Evolutionary conservation across 2,329 filamentous ascomycete genomes (phyloP).

Genomic region (Venturia aucupariae): DNA sequence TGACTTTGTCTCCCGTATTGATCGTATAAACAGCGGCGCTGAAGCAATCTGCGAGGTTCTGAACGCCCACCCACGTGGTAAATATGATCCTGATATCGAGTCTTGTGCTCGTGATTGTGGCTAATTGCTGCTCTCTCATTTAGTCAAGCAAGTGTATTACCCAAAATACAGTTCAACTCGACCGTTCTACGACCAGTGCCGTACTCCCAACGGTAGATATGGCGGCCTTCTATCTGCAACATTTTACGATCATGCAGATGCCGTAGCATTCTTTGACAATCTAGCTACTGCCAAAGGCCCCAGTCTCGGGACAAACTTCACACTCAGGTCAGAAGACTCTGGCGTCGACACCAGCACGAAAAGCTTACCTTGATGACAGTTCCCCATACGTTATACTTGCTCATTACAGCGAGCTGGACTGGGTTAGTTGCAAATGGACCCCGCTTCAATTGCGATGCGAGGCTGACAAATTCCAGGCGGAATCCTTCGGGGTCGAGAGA

Average conservation of each 20-base stretch:
- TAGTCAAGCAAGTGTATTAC: constrained; percentile 75
- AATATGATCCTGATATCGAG: constrained; percentile 13
- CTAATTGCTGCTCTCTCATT: not conserved
- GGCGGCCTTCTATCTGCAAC: constrained; percentile 81
- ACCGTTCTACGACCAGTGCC: constrained; percentile 68
- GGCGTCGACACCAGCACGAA: not conserved
- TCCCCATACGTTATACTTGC: constrained; percentile 88
- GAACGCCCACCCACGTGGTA: constrained; percentile 44
- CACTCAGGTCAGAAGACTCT: constrained; percentile 46
- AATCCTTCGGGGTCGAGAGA: constrained; percentile 68
- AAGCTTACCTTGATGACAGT: constrained; percentile 27
- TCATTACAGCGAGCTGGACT: constrained; percentile 86
- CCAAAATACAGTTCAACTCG: constrained; percentile 67
- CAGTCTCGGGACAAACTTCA: constrained; percentile 94
- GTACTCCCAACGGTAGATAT: constrained; percentile 68
- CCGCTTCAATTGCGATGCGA: not conserved
- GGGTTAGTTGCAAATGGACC: constrained; percentile 45
- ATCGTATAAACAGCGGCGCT: constrained; percentile 75
- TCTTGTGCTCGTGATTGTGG: not conserved
- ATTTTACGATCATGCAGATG: constrained; percentile 61
- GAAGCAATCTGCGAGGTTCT: constrained; percentile 73
- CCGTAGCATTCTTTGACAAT: constrained; percentile 74
- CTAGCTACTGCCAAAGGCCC: constrained; percentile 88
- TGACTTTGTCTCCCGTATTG: constrained; percentile 75
- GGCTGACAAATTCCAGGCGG: constrained; percentile 40